Evolutionary conservation across 257 asterid genomes (phyloP), one percentile per base, ranked within the genome.

Genomic region (Nicotiana paniculata): DNA sequence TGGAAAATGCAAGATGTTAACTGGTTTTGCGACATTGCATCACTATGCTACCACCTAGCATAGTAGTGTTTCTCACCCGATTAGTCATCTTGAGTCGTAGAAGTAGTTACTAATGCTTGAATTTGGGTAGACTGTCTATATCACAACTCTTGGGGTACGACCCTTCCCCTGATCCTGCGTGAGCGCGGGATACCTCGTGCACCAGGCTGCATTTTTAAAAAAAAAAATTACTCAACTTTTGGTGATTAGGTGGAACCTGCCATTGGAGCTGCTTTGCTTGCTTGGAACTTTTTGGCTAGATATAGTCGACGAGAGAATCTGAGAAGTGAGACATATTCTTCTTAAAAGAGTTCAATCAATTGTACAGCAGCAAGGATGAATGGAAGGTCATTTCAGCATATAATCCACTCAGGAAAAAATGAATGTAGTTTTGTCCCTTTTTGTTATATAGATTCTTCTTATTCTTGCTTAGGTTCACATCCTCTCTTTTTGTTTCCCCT

Each of bases 201-300:
- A 21, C 24, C 24, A 21, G 24, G 24, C 24, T 21, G 24, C 24
- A 21, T 21, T 21, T 21, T 21, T 0, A 21, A 21, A 21, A 21
- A 21, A 21, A 21, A 21, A 21, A 21, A 21, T 21, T 21, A 21
- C 24, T 59, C 18, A 32, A 74, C 26, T 37, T 26, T 79, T 79
- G 24, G 21, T 43, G 21, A 84, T 83, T 51, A 93, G 97, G 96
- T 90, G 58, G 97, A 93, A 83, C 97, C 97, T 15, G 97, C 97
- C 18, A 90, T 93, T 35, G 97, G 95, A 24, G 97, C 97, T 83
- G 95, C 97, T 37, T 88, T 93, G 90, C 94, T 93, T 82, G 97
- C 94, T 63, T 92, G 94, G 97, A 91, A 92, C 87, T 88, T 85
- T 82, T 85, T 90, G 86, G 86, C 87, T 88, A 87, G 87, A 83